Conservation (phyloP, 2,329 filamentous ascomycete genomes). For the Geosmithia morbida region DNA sequence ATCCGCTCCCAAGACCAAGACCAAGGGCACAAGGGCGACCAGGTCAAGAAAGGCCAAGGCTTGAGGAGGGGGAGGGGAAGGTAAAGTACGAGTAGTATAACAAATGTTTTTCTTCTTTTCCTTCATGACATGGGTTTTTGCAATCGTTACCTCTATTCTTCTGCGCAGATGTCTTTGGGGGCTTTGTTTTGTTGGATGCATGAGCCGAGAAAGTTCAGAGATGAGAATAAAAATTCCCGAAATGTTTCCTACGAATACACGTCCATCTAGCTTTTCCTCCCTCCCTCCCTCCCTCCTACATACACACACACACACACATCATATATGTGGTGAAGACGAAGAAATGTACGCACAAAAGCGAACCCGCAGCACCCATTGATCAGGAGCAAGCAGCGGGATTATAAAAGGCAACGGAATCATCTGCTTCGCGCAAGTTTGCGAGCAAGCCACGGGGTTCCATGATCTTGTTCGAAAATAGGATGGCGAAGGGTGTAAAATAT, state of each 20-base stretch:
- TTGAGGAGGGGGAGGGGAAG: not conserved
- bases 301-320: not conserved
- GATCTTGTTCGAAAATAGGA: conserved; percentile 9
- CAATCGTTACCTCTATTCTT: not conserved
- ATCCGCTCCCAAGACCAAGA: conserved; percentile 16
- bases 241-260: too few relatives aligned
- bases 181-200: not conserved
- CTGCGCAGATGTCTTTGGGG: not conserved
- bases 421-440: conserved; percentile 37
- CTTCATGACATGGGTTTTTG: too few relatives aligned
- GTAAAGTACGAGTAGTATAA: not conserved
- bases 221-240: too few relatives aligned
- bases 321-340: not conserved
- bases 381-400: conserved; percentile 38
- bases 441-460: conserved; percentile 23
- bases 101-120: too few relatives aligned
- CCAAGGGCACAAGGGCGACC: conserved; percentile 9
- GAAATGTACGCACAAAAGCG: conserved; percentile 46
- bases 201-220: too few relatives aligned
- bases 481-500: conserved; percentile 31
- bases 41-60: conserved; percentile 3
- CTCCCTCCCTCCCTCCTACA: too few relatives aligned
- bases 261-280: too few relatives aligned
- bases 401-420: conserved; percentile 40
- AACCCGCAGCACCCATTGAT: conserved; percentile 36